Evolutionary conservation across 345 rosid genomes (phyloP).

Genomic region (Pistacia integerrima): DNA sequence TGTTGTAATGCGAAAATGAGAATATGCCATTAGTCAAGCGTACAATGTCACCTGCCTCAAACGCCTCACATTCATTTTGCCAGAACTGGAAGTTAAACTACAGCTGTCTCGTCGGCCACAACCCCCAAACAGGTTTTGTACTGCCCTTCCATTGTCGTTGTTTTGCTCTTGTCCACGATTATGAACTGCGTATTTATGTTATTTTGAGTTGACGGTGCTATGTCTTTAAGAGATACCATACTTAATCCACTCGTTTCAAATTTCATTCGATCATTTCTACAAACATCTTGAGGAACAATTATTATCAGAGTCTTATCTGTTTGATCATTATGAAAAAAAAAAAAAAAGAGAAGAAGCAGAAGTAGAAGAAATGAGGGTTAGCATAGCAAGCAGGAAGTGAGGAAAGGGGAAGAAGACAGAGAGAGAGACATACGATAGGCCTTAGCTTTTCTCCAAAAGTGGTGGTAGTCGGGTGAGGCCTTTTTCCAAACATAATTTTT

Average conservation of each 20-base stretch:
- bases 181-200: constrained; percentile 69
- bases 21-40: constrained; percentile 61
- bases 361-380: no score
- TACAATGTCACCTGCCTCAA: constrained; percentile 40
- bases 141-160: constrained; percentile 29
- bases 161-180: constrained; percentile 52
- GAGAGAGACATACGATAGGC: no score
- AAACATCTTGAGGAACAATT: neutral
- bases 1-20: constrained; percentile 15
- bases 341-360: no score
- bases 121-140: constrained; percentile 59
- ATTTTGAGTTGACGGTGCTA: constrained; percentile 68
- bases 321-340: no score
- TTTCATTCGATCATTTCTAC: constrained; percentile 19
- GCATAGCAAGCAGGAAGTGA: no score
- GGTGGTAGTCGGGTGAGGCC: no score
- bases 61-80: constrained; percentile 72
- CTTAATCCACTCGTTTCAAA: neutral
- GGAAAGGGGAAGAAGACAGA: no score
- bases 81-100: constrained; percentile 71
- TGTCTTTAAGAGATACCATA: constrained; percentile 49
- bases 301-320: no score
- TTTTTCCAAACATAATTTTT: no score
- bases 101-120: constrained; percentile 73
- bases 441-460: no score